These are phyloP conservation scores for Hibiscus mutabilis DNA, from an alignment of 345 rosid genomes.

Conservation along the genomic window DNA sequence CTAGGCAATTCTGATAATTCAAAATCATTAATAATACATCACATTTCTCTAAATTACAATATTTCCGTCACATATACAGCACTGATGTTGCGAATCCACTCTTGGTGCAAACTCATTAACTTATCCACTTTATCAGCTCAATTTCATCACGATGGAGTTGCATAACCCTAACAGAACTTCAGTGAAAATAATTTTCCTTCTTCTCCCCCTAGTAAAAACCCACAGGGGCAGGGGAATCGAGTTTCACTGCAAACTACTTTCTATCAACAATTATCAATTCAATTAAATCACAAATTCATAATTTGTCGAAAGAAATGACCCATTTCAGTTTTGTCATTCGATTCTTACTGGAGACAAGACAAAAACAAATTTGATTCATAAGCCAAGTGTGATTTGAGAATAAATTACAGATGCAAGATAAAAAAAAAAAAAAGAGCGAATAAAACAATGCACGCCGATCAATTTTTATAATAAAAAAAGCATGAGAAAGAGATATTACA, in stretches of 20 bases:
- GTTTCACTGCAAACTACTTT: neutral
- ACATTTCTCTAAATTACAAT: neutral
- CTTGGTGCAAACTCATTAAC: neutral
- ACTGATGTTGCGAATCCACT: neutral
- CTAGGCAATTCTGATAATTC: too few relatives aligned
- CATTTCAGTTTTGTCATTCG: too few relatives aligned
- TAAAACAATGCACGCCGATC: too few relatives aligned
- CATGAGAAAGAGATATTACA: slow-evolving; percentile 18
- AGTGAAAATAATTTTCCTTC: neutral
- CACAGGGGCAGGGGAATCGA: neutral
- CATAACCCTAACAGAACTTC: neutral
- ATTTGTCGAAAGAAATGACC: too few relatives aligned
- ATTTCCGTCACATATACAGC: neutral
- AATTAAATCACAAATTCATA: neutral
- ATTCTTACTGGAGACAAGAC: too few relatives aligned
- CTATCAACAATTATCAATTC: neutral
- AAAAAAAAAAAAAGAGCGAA: too few relatives aligned
- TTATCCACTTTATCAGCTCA: neutral
- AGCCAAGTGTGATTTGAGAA: too few relatives aligned
- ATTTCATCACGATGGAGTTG: neutral
- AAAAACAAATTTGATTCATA: too few relatives aligned
- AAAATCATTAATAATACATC: too few relatives aligned
- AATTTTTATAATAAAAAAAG: neutral
- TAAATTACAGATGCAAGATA: too few relatives aligned
- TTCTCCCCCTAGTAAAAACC: neutral